These are phyloP conservation scores for Striga asiatica DNA, from an alignment of 257 asterid genomes.

Conservation along the genomic window DNA sequence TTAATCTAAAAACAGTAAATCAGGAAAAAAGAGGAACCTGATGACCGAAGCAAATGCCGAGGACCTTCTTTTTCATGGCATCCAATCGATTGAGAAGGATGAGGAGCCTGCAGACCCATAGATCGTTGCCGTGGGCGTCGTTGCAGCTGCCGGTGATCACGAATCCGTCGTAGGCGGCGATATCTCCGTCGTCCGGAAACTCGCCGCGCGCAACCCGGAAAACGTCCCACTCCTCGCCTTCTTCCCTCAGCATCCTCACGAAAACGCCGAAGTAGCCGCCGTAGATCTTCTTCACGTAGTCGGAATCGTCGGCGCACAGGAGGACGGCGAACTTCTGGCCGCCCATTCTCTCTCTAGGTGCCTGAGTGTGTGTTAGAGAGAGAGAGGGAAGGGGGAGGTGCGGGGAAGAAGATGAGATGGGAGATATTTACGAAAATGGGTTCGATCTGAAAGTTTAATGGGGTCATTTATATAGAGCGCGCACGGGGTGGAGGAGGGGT, in stretches of 20 bases:
- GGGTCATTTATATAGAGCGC: too few species aligned
- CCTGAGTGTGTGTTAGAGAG: too few species aligned
- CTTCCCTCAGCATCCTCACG: conserved; percentile 36
- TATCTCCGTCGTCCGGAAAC: conserved; percentile 33
- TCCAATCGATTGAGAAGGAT: conserved; percentile 33
- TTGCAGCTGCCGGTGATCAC: conserved; percentile 62
- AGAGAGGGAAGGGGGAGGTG: too few species aligned
- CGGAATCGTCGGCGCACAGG: conserved; percentile 48
- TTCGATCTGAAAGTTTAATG: too few species aligned
- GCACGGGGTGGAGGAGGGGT: too few species aligned
- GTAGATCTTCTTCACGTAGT: conserved; percentile 41
- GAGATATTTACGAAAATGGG: too few species aligned
- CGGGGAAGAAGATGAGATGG: too few species aligned
- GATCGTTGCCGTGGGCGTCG: conserved; percentile 51
- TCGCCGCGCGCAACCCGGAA: conserved; percentile 52
- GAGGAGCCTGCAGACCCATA: conserved; percentile 52
- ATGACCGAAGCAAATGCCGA: conserved; percentile 72
- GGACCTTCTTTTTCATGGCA: conserved; percentile 52
- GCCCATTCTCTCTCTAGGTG: too few species aligned
- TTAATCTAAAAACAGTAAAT: too few species aligned
- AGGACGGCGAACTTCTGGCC: too few species aligned
- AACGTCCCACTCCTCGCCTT: conserved; percentile 55
- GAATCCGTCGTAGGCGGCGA: conserved; percentile 41
- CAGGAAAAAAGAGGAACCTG: too few species aligned
- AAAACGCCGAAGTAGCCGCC: conserved; percentile 59